phyloP scores from a whole-genome alignment of 495 filamentous ascomycete species.

The Penicillium steckii region DNA sequence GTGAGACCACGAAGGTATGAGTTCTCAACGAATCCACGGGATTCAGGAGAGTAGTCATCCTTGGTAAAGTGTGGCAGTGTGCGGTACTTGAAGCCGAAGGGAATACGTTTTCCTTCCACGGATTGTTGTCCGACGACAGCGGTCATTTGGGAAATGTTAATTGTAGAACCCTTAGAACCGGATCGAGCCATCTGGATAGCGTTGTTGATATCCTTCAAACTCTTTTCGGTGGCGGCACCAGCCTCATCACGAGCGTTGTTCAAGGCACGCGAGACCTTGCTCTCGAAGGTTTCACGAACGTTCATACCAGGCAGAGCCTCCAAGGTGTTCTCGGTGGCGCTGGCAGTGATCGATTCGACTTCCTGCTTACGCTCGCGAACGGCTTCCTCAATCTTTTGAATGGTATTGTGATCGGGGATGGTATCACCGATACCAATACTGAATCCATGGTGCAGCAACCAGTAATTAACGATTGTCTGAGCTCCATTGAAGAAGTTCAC shows the following conservation, averaged over 20 bases:
- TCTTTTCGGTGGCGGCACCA: constrained; percentile 85
- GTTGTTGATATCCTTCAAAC: constrained; percentile 93
- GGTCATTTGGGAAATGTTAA: constrained; percentile 99
- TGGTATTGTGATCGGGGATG: constrained; percentile 82
- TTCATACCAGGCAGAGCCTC: constrained; percentile 96
- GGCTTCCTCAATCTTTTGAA: constrained; percentile 74
- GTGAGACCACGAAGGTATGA: constrained; percentile 96
- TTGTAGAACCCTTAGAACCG: constrained; percentile 95
- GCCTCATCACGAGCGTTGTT: constrained; percentile 96
- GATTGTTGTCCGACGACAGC: constrained; percentile 96
- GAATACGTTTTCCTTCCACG: constrained; percentile 97
- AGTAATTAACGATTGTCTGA: constrained; percentile 92
- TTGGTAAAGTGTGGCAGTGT: constrained; percentile 98
- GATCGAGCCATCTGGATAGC: constrained; percentile 93
- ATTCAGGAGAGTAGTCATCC: constrained; percentile 96
- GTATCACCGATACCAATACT: constrained; percentile 99
- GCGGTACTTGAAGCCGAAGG: constrained; percentile 98
- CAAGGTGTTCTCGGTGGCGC: constrained; percentile 79
- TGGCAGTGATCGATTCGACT: constrained; percentile 67
- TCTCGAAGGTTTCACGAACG: constrained; percentile 96
- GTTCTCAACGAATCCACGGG: constrained; percentile 97
- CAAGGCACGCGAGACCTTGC: constrained; percentile 86
- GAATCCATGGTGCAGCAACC: constrained; percentile 96
- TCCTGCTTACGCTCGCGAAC: constrained; percentile 78
- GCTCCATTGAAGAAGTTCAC: constrained; percentile 94